Evolutionary conservation across 352 stramenopile genomes (phyloP).

Genomic region (Aphanomyces stellatus): DNA sequence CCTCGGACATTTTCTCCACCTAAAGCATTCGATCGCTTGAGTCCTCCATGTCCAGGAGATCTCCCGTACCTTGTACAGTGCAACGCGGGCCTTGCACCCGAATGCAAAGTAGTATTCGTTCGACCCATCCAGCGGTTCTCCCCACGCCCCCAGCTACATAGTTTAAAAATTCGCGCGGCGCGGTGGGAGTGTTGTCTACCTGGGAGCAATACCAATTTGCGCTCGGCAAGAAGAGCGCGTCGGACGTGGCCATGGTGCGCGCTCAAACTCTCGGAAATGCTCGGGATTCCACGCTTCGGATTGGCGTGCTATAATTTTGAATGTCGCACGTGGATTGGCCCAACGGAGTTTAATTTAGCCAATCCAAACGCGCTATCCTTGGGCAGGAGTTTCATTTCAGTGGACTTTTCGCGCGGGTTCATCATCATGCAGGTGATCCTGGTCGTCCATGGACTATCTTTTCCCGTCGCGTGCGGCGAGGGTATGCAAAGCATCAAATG

Average conservation of each 20-base stretch:
- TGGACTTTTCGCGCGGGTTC: not conserved
- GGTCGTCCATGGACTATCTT: conserved; percentile 58
- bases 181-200: conserved; percentile 22
- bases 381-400: not conserved
- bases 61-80: conserved; percentile 47
- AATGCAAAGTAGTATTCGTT: conserved; percentile 42
- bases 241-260: too few species aligned
- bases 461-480: conserved; percentile 68
- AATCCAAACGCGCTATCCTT: not conserved
- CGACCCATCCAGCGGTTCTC: conserved; percentile 23
- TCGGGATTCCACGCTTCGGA: not conserved
- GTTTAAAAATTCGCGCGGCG: not conserved
- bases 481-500: conserved; percentile 70
- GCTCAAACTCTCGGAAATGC: not conserved
- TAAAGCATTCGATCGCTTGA: not conserved
- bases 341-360: not conserved
- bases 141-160: conserved; percentile 57
- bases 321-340: not conserved
- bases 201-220: conserved; percentile 77
- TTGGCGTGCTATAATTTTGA: not conserved
- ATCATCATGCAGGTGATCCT: conserved; percentile 50
- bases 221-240: conserved; percentile 27
- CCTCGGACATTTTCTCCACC: conserved; percentile 13
- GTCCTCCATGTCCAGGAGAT: too few species aligned
- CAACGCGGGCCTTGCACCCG: conserved; percentile 49